phyloP scores from a whole-genome alignment of 2,329 filamentous ascomycete species.

The Cladosporium sp. region DNA sequence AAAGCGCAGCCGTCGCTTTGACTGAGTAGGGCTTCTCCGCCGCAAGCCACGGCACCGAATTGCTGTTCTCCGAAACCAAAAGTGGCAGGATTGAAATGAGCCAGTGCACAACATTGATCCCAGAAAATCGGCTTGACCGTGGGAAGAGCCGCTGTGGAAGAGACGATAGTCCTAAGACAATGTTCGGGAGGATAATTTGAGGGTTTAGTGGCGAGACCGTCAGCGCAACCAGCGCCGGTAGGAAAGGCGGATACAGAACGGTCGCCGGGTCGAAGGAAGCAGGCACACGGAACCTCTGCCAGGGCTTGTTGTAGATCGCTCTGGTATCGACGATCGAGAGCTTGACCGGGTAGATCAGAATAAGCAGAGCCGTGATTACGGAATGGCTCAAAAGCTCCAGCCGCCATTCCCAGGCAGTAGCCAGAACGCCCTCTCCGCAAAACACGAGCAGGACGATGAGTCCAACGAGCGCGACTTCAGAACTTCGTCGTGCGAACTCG shows the following conservation, averaged over 20 bases:
- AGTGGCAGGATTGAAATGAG: conserved; percentile 65
- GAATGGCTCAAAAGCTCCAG: conserved; percentile 34
- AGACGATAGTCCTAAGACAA: conserved; percentile 73
- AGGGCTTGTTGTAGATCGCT: conserved; percentile 27
- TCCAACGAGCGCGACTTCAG: conserved; percentile 50
- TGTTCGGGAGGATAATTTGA: conserved; percentile 64
- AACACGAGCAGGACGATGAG: conserved; percentile 45
- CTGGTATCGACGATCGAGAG: conserved; percentile 29
- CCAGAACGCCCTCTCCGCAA: conserved; percentile 29
- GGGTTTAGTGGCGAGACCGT: conserved; percentile 60
- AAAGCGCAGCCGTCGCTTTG: not conserved
- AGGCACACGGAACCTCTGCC: conserved; percentile 56
- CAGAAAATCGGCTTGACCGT: conserved; percentile 49
- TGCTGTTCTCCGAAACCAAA: conserved; percentile 40
- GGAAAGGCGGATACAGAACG: conserved; percentile 72
- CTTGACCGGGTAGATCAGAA: conserved; percentile 30
- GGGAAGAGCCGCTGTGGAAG: conserved; percentile 70
- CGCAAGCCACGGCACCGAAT: conserved; percentile 29
- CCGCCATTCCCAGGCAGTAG: conserved; percentile 30
- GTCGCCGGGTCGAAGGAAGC: conserved; percentile 84
- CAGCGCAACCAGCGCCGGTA: conserved; percentile 71
- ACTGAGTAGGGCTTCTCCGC: conserved; percentile 14
- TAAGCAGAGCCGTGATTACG: conserved; percentile 21
- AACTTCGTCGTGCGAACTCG: conserved; percentile 67
- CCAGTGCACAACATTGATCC: conserved; percentile 71